phyloP scores from a whole-genome alignment of 1,139 yeast species.

The Geotrichum cucujoidarum region DNA sequence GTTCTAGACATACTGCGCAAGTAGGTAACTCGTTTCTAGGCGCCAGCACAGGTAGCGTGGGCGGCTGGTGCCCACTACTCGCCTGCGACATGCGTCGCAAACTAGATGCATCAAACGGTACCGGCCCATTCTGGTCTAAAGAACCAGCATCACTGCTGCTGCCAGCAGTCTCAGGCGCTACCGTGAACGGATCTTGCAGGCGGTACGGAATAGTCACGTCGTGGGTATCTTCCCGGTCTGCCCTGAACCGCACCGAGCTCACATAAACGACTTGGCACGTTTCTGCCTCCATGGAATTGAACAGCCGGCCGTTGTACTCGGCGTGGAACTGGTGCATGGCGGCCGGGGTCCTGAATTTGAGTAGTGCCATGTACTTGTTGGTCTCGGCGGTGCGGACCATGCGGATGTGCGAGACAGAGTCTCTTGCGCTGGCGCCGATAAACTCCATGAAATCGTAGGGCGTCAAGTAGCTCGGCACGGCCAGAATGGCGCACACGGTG shows the following conservation, averaged over 20 bases:
- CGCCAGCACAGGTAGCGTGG: slow-evolving; percentile 35
- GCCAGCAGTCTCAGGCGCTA: slow-evolving; percentile 4
- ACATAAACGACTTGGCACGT: slow-evolving; percentile 72
- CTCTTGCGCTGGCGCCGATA: slow-evolving; percentile 57
- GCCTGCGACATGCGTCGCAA: slow-evolving; percentile 1
- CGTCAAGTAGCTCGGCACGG: slow-evolving; percentile 83
- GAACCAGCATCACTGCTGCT: slow-evolving; percentile 3
- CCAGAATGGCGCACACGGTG: slow-evolving; percentile 61
- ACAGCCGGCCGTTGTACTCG: slow-evolving; percentile 65
- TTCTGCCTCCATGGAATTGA: slow-evolving; percentile 87
- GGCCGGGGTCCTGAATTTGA: slow-evolving; percentile 60
- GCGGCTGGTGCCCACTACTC: slow-evolving; percentile 20
- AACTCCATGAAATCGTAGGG: slow-evolving; percentile 80
- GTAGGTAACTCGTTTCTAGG: slow-evolving; percentile 68
- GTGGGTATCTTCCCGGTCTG: slow-evolving; percentile 10
- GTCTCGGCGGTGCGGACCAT: slow-evolving; percentile 62
- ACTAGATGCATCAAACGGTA: background rate
- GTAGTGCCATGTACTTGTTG: slow-evolving; percentile 68
- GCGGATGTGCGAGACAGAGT: slow-evolving; percentile 65
- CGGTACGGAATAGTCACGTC: slow-evolving; percentile 52
- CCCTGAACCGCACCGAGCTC: slow-evolving; percentile 48
- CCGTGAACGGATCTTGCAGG: slow-evolving; percentile 68
- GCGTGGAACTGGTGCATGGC: slow-evolving; percentile 61
- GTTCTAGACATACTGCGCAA: slow-evolving; percentile 88
- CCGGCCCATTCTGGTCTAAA: background rate